These are phyloP conservation scores for Glutinoglossum americanum DNA, from an alignment of 495 filamentous ascomycete genomes.

Conservation along the genomic window DNA sequence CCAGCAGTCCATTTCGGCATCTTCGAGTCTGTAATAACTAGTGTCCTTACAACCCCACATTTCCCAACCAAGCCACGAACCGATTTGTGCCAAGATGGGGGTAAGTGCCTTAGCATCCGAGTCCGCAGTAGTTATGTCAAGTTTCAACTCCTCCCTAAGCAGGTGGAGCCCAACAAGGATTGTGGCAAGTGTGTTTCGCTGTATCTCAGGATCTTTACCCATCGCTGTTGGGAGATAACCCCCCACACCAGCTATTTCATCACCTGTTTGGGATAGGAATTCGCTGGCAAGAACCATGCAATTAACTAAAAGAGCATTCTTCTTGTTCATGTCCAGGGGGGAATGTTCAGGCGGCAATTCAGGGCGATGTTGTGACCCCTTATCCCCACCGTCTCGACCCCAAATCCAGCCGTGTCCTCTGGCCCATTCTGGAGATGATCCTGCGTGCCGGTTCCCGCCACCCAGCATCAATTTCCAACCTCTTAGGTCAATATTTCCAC, in stretches of 20 bases:
- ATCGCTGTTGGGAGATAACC: conserved; percentile 41
- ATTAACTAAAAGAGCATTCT: conserved; percentile 19
- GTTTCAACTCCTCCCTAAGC: conserved; percentile 69
- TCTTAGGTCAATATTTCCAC: conserved; percentile 30
- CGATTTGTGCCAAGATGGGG: conserved; percentile 56
- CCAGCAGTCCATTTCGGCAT: conserved; percentile 36
- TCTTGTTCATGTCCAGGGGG: neutral
- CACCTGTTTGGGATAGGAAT: conserved; percentile 35
- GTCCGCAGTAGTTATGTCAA: conserved; percentile 39
- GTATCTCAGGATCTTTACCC: conserved; percentile 27
- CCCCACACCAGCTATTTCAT: conserved; percentile 25
- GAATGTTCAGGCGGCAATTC: neutral
- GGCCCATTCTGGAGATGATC: conserved; percentile 39
- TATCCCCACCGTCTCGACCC: conserved; percentile 30
- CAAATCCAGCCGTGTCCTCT: conserved; percentile 48
- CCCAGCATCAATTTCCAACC: conserved; percentile 42
- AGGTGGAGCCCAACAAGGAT: conserved; percentile 66
- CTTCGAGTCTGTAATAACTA: conserved; percentile 49
- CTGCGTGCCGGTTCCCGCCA: conserved; percentile 19
- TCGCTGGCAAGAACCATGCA: conserved; percentile 26
- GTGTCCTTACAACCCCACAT: conserved; percentile 36
- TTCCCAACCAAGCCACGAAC: conserved; percentile 65
- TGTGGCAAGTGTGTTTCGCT: conserved; percentile 38
- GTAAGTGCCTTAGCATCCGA: conserved; percentile 26
- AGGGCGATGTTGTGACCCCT: neutral